Base-by-base conservation (phyloP, 106 monocot genomes). In the Gastrodia elata region DNA sequence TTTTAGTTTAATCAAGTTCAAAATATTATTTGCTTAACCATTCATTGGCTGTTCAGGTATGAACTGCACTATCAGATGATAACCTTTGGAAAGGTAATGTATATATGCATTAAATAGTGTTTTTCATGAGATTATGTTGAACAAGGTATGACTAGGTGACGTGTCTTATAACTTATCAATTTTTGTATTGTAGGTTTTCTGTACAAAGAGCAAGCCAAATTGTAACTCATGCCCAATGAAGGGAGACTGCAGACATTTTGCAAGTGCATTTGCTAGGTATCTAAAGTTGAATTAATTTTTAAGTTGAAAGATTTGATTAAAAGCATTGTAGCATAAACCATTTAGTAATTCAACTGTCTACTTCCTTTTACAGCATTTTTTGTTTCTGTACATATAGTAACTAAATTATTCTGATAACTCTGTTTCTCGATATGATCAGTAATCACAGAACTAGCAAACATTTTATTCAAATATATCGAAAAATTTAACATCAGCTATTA, bases 21-120 rank as follows among this genome's bases (percentile, higher is more conserved):
- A 15, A 49, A 55, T 18, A 46, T 57, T 24, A 7, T 65, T 25
- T 46, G 25, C 25, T 39, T 43, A 56, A 28, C 49, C 22, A 1
- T 38, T 67, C 16, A 26, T 75, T 73, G 28, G 11, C 58, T 46
- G 58, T 68, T 38, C 76, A 90, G 90, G 79, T 90, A 90, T 76
- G 90, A 90, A 82, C 78, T 90, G 28, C 90, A 90, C 80, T 90
- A 90, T 71, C 90, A 90, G 74, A 77, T 90, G 77, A 90, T 90
- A 35, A 90, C 90, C 46, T 90, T 90, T 73, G 90, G 90, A 67
- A 90, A 90, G 90, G 90, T 90, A 80, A 13, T 72, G 4, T 40
- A 34, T 40, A 58, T 26, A 64, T 41, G 11, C 25, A 36, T 43
- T 5, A 22, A 39, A 35, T 61, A 32, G 32, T 61, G 32, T 3